Base-by-base conservation (phyloP, 331 rosid genomes). In the Pyracantha coccinea region DNA sequence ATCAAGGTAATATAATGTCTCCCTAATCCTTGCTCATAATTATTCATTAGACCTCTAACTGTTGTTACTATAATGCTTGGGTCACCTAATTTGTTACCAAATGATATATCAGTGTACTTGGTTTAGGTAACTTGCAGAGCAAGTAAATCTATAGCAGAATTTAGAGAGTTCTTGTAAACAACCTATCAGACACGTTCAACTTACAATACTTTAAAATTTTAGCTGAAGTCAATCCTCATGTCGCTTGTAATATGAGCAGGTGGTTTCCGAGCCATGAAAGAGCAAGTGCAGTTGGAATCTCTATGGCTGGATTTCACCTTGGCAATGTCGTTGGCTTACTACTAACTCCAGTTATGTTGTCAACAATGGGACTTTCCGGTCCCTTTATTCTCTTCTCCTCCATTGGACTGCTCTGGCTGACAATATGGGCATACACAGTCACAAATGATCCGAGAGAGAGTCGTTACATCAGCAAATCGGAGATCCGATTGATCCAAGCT, bases 231-330 rank as follows among this genome's bases (percentile, higher is more conserved):
- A 50, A 50, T 50, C 4, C 55, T 50, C 20, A 50, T 16, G 55
- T 16, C 55, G 9, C 55, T 16, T 16, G 55, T 69, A 55, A 75
- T 81, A 62, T 75, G 71, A 71, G n/a, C 65, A 93, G 98, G 85
- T 91, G 98, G 96, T 93, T 91, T 80, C 97, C 98, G 19, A 85
- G 66, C 60, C 79, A 91, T 66, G 97, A 93, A 83, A 85, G 98
- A 76, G 97, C 98, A 47, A 93, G 89, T 79, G 98, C 98, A 24
- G 79, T 91, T 47, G 98, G 98, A 32, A 78, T 88, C 23, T 91
- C 98, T 72, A 91, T 93, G 98, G 98, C 91, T 70, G 98, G 98
- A 66, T 94, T 94, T 87, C 97, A 94, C 83, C 85, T 91, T 32
- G 98, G 97, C 81, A 94, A 94, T 86, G 98, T 94, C 2, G 10